Percentiles rank a stretch among this genome's conserved stretches.
phyloP scores from a whole-genome alignment of 768 basidiomycete genomes.

The Trichaptum fuscoviolaceum region DNA sequence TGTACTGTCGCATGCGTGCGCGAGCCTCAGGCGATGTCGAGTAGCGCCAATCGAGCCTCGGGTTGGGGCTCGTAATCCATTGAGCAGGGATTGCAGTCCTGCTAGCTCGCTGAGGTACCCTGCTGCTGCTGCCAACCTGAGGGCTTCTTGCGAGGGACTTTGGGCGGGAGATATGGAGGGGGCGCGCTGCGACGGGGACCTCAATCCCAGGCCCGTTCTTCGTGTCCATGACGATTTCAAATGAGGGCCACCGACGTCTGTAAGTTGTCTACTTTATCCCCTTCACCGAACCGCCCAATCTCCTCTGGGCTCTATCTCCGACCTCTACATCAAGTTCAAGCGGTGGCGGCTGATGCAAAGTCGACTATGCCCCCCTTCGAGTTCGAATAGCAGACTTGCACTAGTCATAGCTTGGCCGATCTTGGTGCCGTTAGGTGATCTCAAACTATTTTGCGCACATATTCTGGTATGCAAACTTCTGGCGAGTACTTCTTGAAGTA shows the following conservation, averaged over 20 bases:
- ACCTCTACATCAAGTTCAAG: background rate
- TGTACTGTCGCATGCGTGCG: background rate
- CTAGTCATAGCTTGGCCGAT: background rate
- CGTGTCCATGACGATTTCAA: background rate
- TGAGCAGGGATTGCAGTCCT: background rate
- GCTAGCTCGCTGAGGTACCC: background rate
- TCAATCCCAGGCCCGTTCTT: background rate
- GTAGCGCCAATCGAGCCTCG: background rate
- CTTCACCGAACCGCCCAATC: background rate
- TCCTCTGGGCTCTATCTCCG: background rate
- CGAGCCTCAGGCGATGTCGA: background rate
- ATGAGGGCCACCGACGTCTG: background rate
- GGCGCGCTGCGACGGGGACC: background rate
- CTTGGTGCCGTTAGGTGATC: background rate
- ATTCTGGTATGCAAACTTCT: background rate
- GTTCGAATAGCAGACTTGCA: background rate
- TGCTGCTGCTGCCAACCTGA: background rate
- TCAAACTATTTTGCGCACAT: background rate
- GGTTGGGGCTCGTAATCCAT: background rate
- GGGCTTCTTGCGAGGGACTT: background rate
- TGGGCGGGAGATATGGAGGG: background rate
- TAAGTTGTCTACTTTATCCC: background rate
- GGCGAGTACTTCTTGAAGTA: background rate
- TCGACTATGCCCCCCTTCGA: background rate
- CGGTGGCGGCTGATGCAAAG: background rate